Conservation (phyloP, 2,329 filamentous ascomycete species). For the Ophiostoma triangulosporum region DNA sequence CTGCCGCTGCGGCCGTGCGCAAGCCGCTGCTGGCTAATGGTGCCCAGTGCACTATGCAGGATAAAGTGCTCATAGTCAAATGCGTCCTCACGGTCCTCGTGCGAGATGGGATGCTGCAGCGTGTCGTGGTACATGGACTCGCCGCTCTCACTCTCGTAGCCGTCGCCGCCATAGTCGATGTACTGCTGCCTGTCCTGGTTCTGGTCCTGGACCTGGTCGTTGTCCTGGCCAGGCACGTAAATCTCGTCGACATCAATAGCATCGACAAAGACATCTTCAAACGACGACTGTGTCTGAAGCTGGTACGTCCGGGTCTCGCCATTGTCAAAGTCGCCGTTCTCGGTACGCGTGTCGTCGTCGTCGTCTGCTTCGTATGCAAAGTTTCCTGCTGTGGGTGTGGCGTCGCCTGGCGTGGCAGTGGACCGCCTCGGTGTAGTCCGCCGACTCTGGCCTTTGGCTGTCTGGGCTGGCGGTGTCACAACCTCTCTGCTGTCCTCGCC, state of each 20-base stretch:
- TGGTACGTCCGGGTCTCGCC: not conserved
- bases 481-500: not conserved
- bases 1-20: slow-evolving; percentile 36
- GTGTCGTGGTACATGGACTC: slow-evolving; percentile 51
- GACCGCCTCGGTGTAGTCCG: not conserved
- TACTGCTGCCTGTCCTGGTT: too few relatives aligned
- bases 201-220: slow-evolving; percentile 11
- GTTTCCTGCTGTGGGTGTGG: not conserved
- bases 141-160: slow-evolving; percentile 47
- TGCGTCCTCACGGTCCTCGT: slow-evolving; percentile 86
- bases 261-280: slow-evolving; percentile 19
- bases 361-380: slow-evolving; percentile 18
- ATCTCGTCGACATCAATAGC: slow-evolving; percentile 20
- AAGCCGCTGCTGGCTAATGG: slow-evolving; percentile 44
- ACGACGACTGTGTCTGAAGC: slow-evolving; percentile 15
- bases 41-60: slow-evolving; percentile 81
- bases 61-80: slow-evolving; percentile 98
- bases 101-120: slow-evolving; percentile 49
- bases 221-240: slow-evolving; percentile 21
- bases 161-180: slow-evolving; percentile 11
- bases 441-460: not conserved
- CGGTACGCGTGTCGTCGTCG: slow-evolving; percentile 26
- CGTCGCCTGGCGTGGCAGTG: not conserved
- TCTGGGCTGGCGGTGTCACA: slow-evolving; percentile 4
- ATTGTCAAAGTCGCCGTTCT: slow-evolving; percentile 23